Evolutionary conservation across 805 yeast genomes (phyloP), one percentile per base, ranked within the genome.

Genomic region (Diddensiella transvaalensis): DNA sequence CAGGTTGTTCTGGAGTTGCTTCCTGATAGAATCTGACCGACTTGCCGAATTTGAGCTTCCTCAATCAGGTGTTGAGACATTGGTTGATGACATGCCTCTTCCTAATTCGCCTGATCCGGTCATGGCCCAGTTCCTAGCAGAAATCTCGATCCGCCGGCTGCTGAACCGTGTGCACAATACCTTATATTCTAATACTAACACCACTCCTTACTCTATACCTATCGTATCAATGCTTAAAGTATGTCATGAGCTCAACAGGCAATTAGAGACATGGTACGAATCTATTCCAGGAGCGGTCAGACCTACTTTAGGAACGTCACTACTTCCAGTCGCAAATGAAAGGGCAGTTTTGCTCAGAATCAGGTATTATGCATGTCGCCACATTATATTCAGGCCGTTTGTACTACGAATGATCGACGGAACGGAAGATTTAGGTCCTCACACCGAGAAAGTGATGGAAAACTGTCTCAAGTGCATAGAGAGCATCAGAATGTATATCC

Each of bases 131-230:
- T 50, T 54, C 40, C 45, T 54, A 1, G 57, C 57, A 22, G 54
- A 54, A 32, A 54, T 52, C 17, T 49, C 57, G n/a, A 49, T 54
- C 23, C 49, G 56, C 11, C 42, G 55, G 15, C 46, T 54, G 17
- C 50, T 54, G n/a, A 54, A 52, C 42, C 53, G 57, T 13, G 50
- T 52, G 11, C 57, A 54, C 40, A 42, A 40, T 39, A 36, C 46
- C 4, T 33, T 49, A 18, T 49, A 49, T 37, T 18, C 46, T 13
- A 35, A 22, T 17, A 29, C 19, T 4, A 47, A 42, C 10, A 26
- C 11, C 32, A 26, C 32, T 26, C 32, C 32, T 8, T 22, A 19
- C 26, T 32, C 41, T n/a, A 17, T 17, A 11, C 44, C 19, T 3
- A 17, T 19, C 2, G 41, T 40, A 35, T 26, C 47, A 3, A 11